Base-by-base conservation (phyloP, 805 yeast species). In the Candida oleophila region DNA sequence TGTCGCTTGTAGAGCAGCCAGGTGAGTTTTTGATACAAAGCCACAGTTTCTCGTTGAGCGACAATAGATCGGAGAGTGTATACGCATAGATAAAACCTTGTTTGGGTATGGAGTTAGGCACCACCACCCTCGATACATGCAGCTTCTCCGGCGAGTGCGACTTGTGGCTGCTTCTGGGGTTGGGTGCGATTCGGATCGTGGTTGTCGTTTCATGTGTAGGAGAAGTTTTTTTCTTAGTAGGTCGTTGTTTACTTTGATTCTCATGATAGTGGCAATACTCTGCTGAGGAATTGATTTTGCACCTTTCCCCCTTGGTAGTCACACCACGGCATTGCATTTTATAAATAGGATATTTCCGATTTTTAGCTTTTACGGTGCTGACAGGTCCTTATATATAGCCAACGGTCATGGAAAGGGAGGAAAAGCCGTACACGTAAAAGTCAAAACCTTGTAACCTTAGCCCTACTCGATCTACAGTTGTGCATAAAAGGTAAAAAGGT, bases 81-180 rank as follows among this genome's bases (percentile, higher is more conserved):
- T 77, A 80, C 0, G 79, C 67, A 52, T 80, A 80, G 22, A 80
- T 76, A 55, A 53, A 69, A 0, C 85, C 84, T 1, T 59, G 49
- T 22, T 48, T 52, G 11, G 30, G 30, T 7, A 25, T 25, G 11
- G 30, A 11, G 30, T 25, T 5, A 25, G 30, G 30, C 5, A 11
- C 30, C 30, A 11, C 30, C 11, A 25, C 5, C 30, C 9, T 11
- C 30, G 11, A 11, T 5, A 7, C 11, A 11, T 25, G 30, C 11
- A 11, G 30, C 30, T 25, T 25, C 11, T 25, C 30, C 11, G 30
- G 30, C 5, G 30, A 25, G 30, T 25, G 3, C 22, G 25, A 22
- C 20, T 39, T 14, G 39, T 34, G 15, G 32, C 16, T 7, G 16
- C 22, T 22, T 12, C 25, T 25, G 15, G 20, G n/a, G n/a, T 19